Percentiles rank a stretch among this genome's conserved stretches.
Evolutionary conservation across 306 rosid genomes (phyloP).

Genomic region (Prunus fruticosa): DNA sequence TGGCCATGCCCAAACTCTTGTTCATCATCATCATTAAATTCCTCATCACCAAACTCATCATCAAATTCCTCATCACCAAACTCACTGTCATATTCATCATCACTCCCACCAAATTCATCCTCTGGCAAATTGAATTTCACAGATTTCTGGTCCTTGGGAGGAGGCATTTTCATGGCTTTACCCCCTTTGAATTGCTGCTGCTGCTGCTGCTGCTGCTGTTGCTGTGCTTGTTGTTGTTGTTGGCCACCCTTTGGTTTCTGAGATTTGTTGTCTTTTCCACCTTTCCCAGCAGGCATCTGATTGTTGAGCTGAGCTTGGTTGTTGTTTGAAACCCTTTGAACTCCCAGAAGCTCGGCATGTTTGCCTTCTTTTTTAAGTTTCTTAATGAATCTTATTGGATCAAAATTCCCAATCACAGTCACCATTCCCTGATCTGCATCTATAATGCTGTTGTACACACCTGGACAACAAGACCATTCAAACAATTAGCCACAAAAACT

Average conservation of each 20-base stretch:
- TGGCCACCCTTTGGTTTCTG: slow-evolving; percentile 37
- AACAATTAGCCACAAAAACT: no score
- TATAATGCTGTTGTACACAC: slow-evolving; percentile 43
- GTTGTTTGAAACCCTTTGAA: slow-evolving; percentile 35
- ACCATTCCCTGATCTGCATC: slow-evolving; percentile 68
- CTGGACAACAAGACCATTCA: slow-evolving; percentile 17
- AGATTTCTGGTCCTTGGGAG: slow-evolving; percentile 55
- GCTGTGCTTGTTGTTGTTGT: slow-evolving; percentile 39
- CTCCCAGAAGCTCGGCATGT: slow-evolving; percentile 68
- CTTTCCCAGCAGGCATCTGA: slow-evolving; percentile 57
- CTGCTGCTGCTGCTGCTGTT: slow-evolving; percentile 49
- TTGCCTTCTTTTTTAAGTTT: slow-evolving; percentile 62
- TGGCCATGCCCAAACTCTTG: slow-evolving; percentile 46
- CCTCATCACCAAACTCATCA: slow-evolving; percentile 42
- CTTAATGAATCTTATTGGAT: slow-evolving; percentile 55
- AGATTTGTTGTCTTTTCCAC: slow-evolving; percentile 42
- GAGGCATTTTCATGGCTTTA: slow-evolving; percentile 21
- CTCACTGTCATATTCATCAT: slow-evolving; percentile 31
- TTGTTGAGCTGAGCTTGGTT: slow-evolving; percentile 37
- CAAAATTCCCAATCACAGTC: slow-evolving; percentile 47
- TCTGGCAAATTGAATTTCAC: slow-evolving; percentile 64
- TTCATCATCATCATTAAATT: slow-evolving; percentile 31
- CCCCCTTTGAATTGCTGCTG: slow-evolving; percentile 54
- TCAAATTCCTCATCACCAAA: slow-evolving; percentile 30
- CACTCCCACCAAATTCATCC: slow-evolving; percentile 58